Evolutionary conservation across 2,329 filamentous ascomycete genomes (phyloP), one percentile per base, ranked within the genome.

Genomic region (Pestalotiopsis sp.): DNA sequence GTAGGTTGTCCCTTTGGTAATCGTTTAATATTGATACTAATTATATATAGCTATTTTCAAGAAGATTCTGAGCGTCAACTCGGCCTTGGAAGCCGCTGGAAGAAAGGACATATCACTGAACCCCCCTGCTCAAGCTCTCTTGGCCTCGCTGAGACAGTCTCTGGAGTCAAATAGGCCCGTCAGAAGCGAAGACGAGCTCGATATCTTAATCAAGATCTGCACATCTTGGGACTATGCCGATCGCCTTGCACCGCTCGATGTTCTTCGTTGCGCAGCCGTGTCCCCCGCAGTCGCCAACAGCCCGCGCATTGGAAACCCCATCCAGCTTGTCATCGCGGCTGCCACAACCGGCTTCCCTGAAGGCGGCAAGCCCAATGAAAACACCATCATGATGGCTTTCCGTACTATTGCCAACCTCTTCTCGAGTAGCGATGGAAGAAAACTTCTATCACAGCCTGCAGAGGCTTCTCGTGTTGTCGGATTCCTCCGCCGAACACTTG

Each of bases 381-480:
- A 98, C 80, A 94, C 94, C 72, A 88, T 90, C 12, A 97, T 98
- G 91, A 92, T 99, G 85, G 91, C 92, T 0, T 85, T 94, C 13
- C 92, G 96, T 3, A 88, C 91, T 14, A 85, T 98, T 63, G 91
- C 90, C 38, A 99, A 99, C 74, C 83, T 98, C 7, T 97, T 98
- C 76, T 87, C 89, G 70, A 93, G 93, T 0, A 82, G 88, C 0
- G 85, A 91, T 68, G 96, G 96, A 17, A 89, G 93, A 25, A 82
- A 84, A 60, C 81, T 93, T 3, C 88, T 90, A 5, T 86, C 88
- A 13, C 82, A 82, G 23, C 83, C 84, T 58, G 88, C 91, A 1
- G 80, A 85, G 17, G 80, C 81, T 23, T 87, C 91, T 56, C 84
- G 86, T 52, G 87, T 92, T 4, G 82, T 93, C 4, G 80, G 83